These are phyloP conservation scores for Alloascoidea africana DNA, from an alignment of 805 yeast genomes.

Conservation along the genomic window DNA sequence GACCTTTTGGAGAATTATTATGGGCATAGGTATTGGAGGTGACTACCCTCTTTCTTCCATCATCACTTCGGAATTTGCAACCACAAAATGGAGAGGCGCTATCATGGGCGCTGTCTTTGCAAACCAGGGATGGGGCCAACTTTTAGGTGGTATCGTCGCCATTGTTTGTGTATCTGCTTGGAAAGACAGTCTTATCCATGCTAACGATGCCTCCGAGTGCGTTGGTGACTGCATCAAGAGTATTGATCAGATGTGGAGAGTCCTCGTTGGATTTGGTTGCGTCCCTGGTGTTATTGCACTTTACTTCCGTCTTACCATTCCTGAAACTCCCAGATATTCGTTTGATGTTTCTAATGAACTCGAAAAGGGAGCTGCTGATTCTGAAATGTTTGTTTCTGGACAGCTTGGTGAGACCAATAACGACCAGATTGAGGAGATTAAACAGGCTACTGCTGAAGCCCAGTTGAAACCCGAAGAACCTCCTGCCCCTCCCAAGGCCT, in stretches of 20 bases:
- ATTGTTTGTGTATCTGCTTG: conserved; percentile 63
- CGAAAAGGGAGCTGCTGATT: conserved; percentile 40
- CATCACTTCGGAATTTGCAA: conserved; percentile 82
- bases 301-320: conserved; percentile 77
- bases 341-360: conserved; percentile 56
- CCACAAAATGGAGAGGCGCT: conserved; percentile 97
- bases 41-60: conserved; percentile 92
- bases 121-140: conserved; percentile 95
- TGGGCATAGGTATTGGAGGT: conserved; percentile 97
- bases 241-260: conserved; percentile 91
- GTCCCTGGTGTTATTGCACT: conserved; percentile 74
- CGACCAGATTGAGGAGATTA: conserved; percentile 49
- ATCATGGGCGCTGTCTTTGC: conserved; percentile 94
- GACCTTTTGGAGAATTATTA: conserved; percentile 64
- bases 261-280: conserved; percentile 77
- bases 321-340: conserved; percentile 81
- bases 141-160: conserved; percentile 76
- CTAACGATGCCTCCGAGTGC: conserved; percentile 44
- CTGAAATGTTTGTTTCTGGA: conserved; percentile 35
- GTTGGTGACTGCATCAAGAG: conserved; percentile 54
- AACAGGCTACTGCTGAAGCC: conserved; percentile 28
- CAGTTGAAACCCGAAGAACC: neutral
- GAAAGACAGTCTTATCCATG: conserved; percentile 41
- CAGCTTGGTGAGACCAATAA: conserved; percentile 33
- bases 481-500: conserved; percentile 60